Evolutionary conservation across 2,329 filamentous ascomycete genomes (phyloP), one percentile per base, ranked within the genome.

Genomic region (Nemania sp.): DNA sequence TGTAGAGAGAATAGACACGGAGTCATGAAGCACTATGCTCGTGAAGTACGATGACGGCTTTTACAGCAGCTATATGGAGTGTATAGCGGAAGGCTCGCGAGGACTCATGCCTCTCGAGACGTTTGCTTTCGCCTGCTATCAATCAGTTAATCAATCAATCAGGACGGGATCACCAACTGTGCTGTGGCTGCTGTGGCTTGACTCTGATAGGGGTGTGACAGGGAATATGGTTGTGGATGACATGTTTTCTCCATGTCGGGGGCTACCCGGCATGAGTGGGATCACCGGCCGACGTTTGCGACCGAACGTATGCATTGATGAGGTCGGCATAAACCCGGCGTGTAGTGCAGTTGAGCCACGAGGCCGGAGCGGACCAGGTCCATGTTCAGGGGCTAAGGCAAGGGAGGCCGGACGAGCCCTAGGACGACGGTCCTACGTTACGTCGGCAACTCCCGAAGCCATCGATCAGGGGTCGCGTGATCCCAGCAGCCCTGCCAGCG

Each of bases 131-230:
- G 3, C 25, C 25, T 29, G 7, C 7, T 29, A 29, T 29, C 25
- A 29, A 29, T 29, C 25, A 29, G 7, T 29, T 7, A 29, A 29
- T 29, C 25, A 29, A 29, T 29, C 25, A 29, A 29, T 29, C 25
- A 29, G 25, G 25, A 29, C 25, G 4, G 25, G 25, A 29, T 29
- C 25, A 29, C 25, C 25, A 3, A 7, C 25, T 29, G 25, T 29
- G 21, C 42, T 58, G 55, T 58, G 55, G 55, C 49, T 39, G 34
- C 21, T 40, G 55, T 58, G 55, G 55, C 55, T 58, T 52, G 55
- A 52, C 42, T 21, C 21, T n/a, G 13, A 17, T n/a, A 20, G 17
- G 25, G 25, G 42, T 21, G 48, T 15, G 42, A 39, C 21, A 17
- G 32, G 11, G 40, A 15, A 32, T 37, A 37, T 20, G 40, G 34